Evolutionary conservation across 116 monocot species (phyloP).

Genomic region (Iris pallida): DNA sequence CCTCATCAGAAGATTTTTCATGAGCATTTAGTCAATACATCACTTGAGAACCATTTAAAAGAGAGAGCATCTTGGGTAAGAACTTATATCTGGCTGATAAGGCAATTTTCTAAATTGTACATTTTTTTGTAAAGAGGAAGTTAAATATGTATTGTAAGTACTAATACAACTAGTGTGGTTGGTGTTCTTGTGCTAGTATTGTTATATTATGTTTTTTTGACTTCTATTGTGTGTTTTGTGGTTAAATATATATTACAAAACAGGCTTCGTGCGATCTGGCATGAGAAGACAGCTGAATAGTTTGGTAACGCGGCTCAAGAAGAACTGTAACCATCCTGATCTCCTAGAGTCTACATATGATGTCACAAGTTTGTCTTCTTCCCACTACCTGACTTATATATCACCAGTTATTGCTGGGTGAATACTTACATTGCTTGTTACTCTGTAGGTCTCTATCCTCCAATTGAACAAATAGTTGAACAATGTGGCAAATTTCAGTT

Average conservation of each 20-base stretch:
- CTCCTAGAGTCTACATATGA: constrained; percentile 58
- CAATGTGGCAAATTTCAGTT: constrained; percentile 91
- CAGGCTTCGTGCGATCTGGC: constrained; percentile 49
- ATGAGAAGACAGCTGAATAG: constrained; percentile 68
- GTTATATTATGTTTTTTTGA: neutral
- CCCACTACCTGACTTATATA: too few species aligned
- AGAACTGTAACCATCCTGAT: constrained; percentile 90
- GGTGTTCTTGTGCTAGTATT: neutral
- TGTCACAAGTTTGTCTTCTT: constrained; percentile 33
- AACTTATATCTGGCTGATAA: neutral
- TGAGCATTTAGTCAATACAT: constrained; percentile 62
- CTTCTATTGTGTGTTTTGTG: constrained; percentile 1
- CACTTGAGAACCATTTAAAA: constrained; percentile 63
- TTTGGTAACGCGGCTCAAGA: constrained; percentile 64
- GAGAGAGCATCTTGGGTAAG: constrained; percentile 34
- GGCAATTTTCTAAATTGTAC: neutral
- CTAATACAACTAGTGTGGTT: neutral
- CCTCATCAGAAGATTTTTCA: constrained; percentile 76
- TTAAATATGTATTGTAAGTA: neutral
- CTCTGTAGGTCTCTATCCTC: constrained; percentile 63
- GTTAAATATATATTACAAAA: neutral
- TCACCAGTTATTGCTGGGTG: too few species aligned
- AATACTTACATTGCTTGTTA: neutral
- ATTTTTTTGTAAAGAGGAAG: too few species aligned
- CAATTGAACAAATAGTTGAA: constrained; percentile 52